phyloP scores from a whole-genome alignment of 2,329 filamentous ascomycete genomes.

The Alternaria sp. region DNA sequence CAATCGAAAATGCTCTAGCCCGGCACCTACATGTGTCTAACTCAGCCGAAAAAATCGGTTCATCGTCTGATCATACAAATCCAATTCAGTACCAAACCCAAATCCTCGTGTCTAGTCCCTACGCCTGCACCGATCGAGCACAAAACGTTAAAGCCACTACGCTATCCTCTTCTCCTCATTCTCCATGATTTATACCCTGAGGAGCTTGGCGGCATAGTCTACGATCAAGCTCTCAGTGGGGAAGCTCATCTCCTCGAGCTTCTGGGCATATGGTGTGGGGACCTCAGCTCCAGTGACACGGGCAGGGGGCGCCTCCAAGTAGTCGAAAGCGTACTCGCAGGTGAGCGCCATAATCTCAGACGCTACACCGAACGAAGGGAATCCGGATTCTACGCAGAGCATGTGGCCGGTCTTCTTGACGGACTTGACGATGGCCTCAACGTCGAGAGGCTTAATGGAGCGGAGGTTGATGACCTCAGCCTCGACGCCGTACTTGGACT shows the following conservation, averaged over 20 bases:
- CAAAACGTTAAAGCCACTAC: background rate
- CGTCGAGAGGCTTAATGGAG: conserved; percentile 94
- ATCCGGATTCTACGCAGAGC: conserved; percentile 92
- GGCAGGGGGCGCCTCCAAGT: conserved; percentile 91
- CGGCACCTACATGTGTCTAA: conserved; percentile 6
- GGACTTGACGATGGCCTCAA: conserved; percentile 94
- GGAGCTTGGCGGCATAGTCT: conserved; percentile 86
- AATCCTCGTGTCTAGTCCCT: conserved; percentile 12
- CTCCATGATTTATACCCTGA: conserved; percentile 68
- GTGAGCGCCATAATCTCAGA: conserved; percentile 92
- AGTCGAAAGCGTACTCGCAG: conserved; percentile 99
- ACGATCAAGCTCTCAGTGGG: conserved; percentile 88
- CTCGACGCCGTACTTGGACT: conserved; percentile 96
- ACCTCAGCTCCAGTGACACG: conserved; percentile 97
- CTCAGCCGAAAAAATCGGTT: conserved; percentile 18
- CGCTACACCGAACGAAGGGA: conserved; percentile 91
- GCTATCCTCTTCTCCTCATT: conserved; percentile 1
- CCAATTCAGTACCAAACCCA: conserved; percentile 6
- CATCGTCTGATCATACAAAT: conserved; percentile 40
- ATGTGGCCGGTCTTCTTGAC: conserved; percentile 98
- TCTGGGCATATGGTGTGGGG: conserved; percentile 91
- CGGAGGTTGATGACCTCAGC: conserved; percentile 98
- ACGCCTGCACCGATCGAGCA: conserved; percentile 6
- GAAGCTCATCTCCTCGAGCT: conserved; percentile 95
- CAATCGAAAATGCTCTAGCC: conserved; percentile 27